Evolutionary conservation across 208 protist species (phyloP), one percentile per base, ranked within the genome.

Genomic region (Balamuthia mandrillaris): DNA sequence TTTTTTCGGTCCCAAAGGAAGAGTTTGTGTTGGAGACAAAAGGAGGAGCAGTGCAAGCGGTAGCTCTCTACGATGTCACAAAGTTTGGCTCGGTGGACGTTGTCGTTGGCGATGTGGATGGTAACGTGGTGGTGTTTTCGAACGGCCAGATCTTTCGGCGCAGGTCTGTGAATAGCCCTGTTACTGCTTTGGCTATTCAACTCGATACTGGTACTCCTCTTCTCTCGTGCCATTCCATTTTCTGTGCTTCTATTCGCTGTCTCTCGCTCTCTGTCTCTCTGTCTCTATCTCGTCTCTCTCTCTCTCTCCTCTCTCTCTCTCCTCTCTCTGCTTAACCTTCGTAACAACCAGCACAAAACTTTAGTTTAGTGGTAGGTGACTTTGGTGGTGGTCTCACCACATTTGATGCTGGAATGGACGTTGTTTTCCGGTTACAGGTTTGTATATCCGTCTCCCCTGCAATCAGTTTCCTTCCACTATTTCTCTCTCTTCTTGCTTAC

Each of bases 11-110:
- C n/a, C n/a, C n/a, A n/a, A n/a, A 77, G 66, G 66, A 77, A 52
- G 66, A 77, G 41, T n/a, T 14, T 5, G 66, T 77, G 39, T 44
- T 77, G 7, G 66, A 77, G 37, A 77, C 66, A 7, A 77, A 77
- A 44, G 66, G 66, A 6, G 66, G 66, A 3, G 29, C 66, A 2
- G 66, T 77, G 41, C 66, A 77, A 33, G 66, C 12, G 3, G 41
- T 77, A 7, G 41, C 52, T 4, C 37, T 77, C 41, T 44, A 77
- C 66, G 66, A 77, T 24, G 66, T 77, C 42, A 77, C 66, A 12
- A 54, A n/a, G 14, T 77, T 77, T 77, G 66, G 66, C 10, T 9
- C 66, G n/a, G 12, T 77, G 10, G 66, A 77, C 45, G 41, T 77
- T 10, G 39, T 77, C 24, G 66, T 77, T 35, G 66, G 66, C 66